phyloP scores from a whole-genome alignment of 129 eudicot species.

The Pulicaria dysenterica region DNA sequence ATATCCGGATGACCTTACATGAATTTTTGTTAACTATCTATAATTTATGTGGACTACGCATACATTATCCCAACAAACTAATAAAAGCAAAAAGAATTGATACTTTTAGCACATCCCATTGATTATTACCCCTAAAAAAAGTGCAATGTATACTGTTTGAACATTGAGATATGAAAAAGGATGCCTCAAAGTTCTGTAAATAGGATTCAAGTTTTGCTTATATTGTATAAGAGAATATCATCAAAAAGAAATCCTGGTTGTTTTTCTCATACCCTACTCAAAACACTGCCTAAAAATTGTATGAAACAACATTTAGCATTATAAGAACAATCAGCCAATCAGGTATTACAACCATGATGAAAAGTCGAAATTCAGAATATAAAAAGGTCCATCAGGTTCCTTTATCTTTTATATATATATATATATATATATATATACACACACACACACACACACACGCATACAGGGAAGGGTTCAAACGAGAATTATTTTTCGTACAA shows the following conservation, averaged over 20 bases:
- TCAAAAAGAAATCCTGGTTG: not conserved
- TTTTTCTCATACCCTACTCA: constrained; percentile 1
- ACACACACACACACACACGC: too few species aligned
- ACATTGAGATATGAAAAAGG: not conserved
- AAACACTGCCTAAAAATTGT: not conserved
- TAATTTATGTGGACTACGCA: too few species aligned
- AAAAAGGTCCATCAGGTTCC: not conserved
- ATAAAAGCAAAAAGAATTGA: not conserved
- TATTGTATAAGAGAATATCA: not conserved
- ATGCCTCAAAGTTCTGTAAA: not conserved
- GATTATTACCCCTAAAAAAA: not conserved
- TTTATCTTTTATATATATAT: too few species aligned
- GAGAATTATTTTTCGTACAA: too few species aligned
- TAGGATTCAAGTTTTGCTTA: constrained; percentile 2
- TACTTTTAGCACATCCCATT: constrained; percentile 1
- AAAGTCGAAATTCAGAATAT: not conserved
- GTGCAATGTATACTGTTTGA: constrained; percentile 5
- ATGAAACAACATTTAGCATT: constrained; percentile 11
- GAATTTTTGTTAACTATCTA: too few species aligned
- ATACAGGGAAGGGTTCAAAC: too few species aligned
- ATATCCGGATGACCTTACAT: too few species aligned
- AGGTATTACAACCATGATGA: not conserved
- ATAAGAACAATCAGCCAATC: not conserved
- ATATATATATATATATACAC: too few species aligned
- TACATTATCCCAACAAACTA: too few species aligned